Evolutionary conservation across 441 rosid species (phyloP).

Genomic region (Manihot esculenta): DNA sequence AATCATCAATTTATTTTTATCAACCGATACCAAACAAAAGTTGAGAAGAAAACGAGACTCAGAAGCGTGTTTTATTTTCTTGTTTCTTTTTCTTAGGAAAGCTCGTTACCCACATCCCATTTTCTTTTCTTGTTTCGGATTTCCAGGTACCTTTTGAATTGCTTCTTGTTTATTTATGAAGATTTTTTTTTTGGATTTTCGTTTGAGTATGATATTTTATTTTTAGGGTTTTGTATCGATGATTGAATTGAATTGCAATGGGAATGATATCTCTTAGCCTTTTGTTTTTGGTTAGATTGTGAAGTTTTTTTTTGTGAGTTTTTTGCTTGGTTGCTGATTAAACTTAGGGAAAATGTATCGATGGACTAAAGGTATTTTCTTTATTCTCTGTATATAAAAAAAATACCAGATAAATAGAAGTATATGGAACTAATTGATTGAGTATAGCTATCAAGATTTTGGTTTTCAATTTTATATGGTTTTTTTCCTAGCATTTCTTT

Average conservation of each 20-base stretch:
- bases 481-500: conserved; percentile 4
- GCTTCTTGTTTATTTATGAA: not conserved
- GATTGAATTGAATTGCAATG: conserved; percentile 7
- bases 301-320: not conserved
- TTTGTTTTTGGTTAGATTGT: conserved; percentile 7
- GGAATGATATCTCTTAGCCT: not conserved
- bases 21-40: not conserved
- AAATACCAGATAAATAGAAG: not conserved
- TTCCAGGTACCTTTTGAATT: conserved; percentile 14
- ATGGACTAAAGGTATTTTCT: not conserved
- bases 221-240: conserved; percentile 4
- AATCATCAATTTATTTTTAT: not conserved
- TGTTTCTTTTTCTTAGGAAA: not conserved
- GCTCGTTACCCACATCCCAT: not conserved
- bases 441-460: not conserved
- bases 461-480: not conserved
- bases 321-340: conserved; percentile 20
- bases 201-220: not conserved
- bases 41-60: not conserved
- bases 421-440: not conserved
- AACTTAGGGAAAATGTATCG: not conserved
- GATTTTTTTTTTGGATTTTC: not conserved
- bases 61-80: not conserved
- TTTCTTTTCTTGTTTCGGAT: conserved; percentile 1
- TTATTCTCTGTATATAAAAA: not conserved